Evolutionary conservation across 1,284 basidiomycete genomes (phyloP).

Genomic region (Ustilago curta): DNA sequence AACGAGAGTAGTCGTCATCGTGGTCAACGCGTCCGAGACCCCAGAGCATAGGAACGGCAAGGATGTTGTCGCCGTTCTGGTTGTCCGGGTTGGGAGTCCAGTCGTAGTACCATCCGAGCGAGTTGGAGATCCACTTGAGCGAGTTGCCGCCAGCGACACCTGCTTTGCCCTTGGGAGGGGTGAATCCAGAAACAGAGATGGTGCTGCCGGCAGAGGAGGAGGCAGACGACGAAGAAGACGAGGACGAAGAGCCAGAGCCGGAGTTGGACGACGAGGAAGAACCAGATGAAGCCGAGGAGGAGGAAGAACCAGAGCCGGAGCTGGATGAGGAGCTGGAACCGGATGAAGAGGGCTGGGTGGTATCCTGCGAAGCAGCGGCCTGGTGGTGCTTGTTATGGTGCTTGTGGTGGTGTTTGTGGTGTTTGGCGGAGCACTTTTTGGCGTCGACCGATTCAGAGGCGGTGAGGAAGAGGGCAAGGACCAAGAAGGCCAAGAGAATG

Average conservation of each 20-base stretch:
- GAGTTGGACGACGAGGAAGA: conserved; percentile 18
- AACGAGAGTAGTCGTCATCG: conserved; percentile 53
- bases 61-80: conserved; percentile 32
- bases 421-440: conserved; percentile 42
- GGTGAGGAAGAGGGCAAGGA: conserved; percentile 36
- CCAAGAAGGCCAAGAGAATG: conserved; percentile 38
- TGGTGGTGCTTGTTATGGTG: conserved; percentile 14
- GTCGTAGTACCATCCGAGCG: conserved; percentile 52
- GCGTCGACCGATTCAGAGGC: conserved; percentile 26
- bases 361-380: conserved; percentile 3
- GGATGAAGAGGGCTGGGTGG: conserved; percentile 10
- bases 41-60: conserved; percentile 57
- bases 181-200: conserved; percentile 31
- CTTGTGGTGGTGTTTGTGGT: conserved; percentile 24
- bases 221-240: conserved; percentile 17
- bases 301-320: conserved; percentile 9
- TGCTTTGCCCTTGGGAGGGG: conserved; percentile 53
- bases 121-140: conserved; percentile 38
- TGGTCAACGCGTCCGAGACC: conserved; percentile 50
- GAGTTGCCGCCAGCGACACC: conserved; percentile 61
- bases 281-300: conserved; percentile 12
- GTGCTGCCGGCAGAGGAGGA: conserved; percentile 19
- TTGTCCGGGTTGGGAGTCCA: conserved; percentile 55
- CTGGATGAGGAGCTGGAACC: conserved; percentile 11
- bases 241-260: conserved; percentile 13